phyloP scores from a whole-genome alignment of 1,284 basidiomycete genomes.

The Austroboletus niveus region DNA sequence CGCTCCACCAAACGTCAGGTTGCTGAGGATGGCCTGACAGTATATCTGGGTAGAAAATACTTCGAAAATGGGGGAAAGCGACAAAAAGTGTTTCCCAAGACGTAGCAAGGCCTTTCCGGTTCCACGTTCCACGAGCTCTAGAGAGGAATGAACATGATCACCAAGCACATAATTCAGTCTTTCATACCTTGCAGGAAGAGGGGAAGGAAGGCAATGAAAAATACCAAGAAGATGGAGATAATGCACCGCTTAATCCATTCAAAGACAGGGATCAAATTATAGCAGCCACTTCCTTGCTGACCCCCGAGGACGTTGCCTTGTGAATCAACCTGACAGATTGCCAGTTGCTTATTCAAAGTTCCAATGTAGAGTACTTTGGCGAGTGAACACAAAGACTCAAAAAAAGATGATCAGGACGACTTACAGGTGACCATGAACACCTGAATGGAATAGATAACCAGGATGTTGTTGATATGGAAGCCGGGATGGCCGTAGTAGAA shows the following conservation, averaged over 20 bases:
- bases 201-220: constrained; percentile 94
- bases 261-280: constrained; percentile 92
- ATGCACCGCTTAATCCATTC: constrained; percentile 97
- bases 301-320: constrained; percentile 77
- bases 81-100: constrained; percentile 92
- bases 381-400: constrained; percentile 12
- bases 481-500: constrained; percentile 99
- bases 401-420: constrained; percentile 32
- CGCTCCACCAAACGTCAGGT: constrained; percentile 93
- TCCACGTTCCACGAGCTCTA: constrained; percentile 92
- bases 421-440: constrained; percentile 89
- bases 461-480: constrained; percentile 99
- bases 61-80: constrained; percentile 93
- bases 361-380: constrained; percentile 83
- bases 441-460: constrained; percentile 96
- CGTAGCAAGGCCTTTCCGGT: constrained; percentile 92
- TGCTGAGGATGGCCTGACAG: constrained; percentile 92
- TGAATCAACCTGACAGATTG: constrained; percentile 82
- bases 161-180: constrained; percentile 5
- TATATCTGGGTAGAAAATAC: constrained; percentile 98
- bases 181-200: constrained; percentile 87
- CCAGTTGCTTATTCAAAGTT: constrained; percentile 88
- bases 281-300: constrained; percentile 75
- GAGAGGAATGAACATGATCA: neutral
- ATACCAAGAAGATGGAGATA: constrained; percentile 94